Evolutionary conservation across 1,284 basidiomycete species (phyloP).

Genomic region (Neolentinus lepideus): DNA sequence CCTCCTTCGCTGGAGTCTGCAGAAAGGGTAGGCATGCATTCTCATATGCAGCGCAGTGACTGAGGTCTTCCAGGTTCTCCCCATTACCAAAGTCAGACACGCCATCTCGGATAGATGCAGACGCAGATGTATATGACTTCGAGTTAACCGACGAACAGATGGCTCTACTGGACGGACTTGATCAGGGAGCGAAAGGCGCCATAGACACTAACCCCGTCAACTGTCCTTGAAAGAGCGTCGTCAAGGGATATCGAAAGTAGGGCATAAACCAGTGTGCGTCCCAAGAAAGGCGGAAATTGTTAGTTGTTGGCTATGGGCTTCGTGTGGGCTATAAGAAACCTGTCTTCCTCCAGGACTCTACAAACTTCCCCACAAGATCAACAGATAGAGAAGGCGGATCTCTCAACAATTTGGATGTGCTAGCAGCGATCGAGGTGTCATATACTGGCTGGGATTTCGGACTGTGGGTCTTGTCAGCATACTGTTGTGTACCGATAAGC

Average conservation of each 20-base stretch:
- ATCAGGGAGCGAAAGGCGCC: background rate
- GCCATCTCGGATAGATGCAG: background rate
- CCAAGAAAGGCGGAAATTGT: no score
- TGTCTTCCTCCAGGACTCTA: background rate
- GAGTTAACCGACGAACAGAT: background rate
- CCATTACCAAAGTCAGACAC: slow-evolving; percentile 1
- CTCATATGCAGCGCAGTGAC: background rate
- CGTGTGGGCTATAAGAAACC: background rate
- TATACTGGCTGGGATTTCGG: background rate
- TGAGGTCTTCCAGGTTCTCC: background rate
- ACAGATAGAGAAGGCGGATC: background rate
- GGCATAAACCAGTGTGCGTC: no score
- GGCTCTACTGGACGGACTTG: background rate
- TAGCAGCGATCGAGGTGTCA: background rate
- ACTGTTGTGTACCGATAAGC: background rate
- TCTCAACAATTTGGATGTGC: background rate
- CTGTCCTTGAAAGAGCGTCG: background rate
- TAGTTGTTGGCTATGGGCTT: background rate
- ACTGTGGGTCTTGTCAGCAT: background rate
- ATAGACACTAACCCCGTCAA: background rate
- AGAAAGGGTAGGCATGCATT: slow-evolving; percentile 1
- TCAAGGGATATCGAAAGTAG: background rate
- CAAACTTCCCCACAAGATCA: background rate
- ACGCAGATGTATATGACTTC: background rate
- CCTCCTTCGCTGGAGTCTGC: slow-evolving; percentile 1